Evolutionary conservation across 768 basidiomycete genomes (phyloP).

Genomic region (Rubroboletus satanas): DNA sequence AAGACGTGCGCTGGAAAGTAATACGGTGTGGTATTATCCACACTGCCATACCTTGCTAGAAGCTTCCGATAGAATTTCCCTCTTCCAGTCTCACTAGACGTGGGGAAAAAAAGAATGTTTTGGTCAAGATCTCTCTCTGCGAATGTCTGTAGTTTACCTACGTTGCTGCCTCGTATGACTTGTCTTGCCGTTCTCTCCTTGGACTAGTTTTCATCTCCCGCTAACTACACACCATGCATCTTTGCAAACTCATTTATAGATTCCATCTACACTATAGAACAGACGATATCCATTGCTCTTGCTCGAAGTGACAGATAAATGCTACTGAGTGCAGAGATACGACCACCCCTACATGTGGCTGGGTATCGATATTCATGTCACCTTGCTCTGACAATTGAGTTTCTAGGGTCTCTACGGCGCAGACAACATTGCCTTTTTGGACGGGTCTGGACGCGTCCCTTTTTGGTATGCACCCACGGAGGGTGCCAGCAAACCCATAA

Average conservation of each 20-base stretch:
- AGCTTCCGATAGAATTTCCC: not conserved
- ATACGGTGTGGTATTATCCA: not conserved
- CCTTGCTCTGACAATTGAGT: too few species aligned
- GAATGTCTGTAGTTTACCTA: not conserved
- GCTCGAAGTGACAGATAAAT: not conserved
- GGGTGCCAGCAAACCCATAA: too few species aligned
- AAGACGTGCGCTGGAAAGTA: slow-evolving; percentile 70
- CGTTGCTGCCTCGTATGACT: not conserved
- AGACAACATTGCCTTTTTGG: too few species aligned
- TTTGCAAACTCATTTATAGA: slow-evolving; percentile 11
- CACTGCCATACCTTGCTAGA: not conserved
- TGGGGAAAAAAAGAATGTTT: not conserved
- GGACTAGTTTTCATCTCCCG: not conserved
- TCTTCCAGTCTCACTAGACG: not conserved
- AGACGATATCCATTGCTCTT: not conserved
- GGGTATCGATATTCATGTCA: too few species aligned
- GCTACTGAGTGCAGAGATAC: not conserved
- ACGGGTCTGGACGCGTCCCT: too few species aligned
- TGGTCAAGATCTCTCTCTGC: not conserved
- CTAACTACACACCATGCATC: not conserved
- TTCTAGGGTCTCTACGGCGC: too few species aligned
- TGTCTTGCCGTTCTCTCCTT: not conserved
- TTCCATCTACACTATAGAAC: slow-evolving; percentile 1
- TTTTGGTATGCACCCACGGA: too few species aligned
- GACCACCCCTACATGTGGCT: too few species aligned